These are phyloP conservation scores for Diaporthe ampelina DNA, from an alignment of 2,329 filamentous ascomycete genomes.

Conservation along the genomic window DNA sequence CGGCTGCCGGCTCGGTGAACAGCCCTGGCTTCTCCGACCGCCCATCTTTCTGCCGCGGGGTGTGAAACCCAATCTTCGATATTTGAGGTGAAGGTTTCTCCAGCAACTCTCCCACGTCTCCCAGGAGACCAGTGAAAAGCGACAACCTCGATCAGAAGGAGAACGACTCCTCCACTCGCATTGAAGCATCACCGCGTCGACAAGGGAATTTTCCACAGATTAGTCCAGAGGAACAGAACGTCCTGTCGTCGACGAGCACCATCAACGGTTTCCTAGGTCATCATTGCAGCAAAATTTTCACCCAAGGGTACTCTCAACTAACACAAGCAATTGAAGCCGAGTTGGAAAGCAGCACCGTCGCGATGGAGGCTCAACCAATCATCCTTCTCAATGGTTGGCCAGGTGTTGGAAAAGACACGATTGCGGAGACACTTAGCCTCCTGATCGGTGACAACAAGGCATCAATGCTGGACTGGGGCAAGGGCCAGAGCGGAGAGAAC, in stretches of 20 bases:
- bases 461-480: constrained; percentile 45
- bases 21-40: background rate
- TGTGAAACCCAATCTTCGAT: background rate
- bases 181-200: background rate
- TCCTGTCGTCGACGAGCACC: background rate
- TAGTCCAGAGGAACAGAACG: background rate
- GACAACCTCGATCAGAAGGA: background rate
- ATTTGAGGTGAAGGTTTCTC: background rate
- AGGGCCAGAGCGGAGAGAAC: constrained; percentile 26
- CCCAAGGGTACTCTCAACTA: background rate
- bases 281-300: constrained; percentile 16
- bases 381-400: constrained; percentile 54
- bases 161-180: background rate
- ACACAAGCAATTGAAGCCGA: background rate
- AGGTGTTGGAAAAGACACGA: constrained; percentile 51
- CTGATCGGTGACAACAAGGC: constrained; percentile 50
- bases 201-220: background rate
- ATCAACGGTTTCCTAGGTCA: background rate
- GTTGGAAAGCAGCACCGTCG: background rate
- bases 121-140: background rate
- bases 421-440: constrained; percentile 50
- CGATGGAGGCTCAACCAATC: constrained; percentile 43
- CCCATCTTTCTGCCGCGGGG: background rate
- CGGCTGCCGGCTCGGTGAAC: background rate
- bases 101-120: background rate